Evolutionary conservation across 2,329 filamentous ascomycete species (phyloP), one percentile per base, ranked within the genome.

Genomic region (Pseudogymnoascus sp.): DNA sequence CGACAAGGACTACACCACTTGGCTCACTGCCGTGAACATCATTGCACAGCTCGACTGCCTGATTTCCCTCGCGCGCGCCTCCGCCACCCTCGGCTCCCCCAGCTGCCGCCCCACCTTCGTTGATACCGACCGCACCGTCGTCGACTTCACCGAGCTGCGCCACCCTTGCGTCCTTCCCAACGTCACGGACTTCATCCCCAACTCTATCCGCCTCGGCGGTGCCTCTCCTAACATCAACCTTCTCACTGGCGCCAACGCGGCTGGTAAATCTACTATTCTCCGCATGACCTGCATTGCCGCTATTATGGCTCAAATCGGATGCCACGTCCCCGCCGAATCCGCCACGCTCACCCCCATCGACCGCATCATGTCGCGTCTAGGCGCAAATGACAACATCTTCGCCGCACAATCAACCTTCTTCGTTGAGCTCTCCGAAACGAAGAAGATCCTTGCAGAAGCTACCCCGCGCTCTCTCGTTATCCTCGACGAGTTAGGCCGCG

Each of bases 321-420:
- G 93, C 74, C 89, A 96, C 68, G 85, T 99, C 1, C 94, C 94
- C 1, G 92, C 91, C 63, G 80, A 82, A 15, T 90, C 87, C 2
- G 94, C 94, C 1, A 86, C 82, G 2, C 81, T 99, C 48, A 97
- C 93, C 0, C 93, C 94, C 0, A 86, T 96, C 2, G 94, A 99
- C 73, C 90, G 94, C 61, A 97, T 99, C 79, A 99, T 99, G 94
- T 97, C 93, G 8, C 90, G 94, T 52, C 85, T 99, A 0, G 94
- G 94, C 8, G 94, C 94, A 58, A 96, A 97, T 71, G 94, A 99
- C 83, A 97, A 97, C 75, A 99, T 99, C 69, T 97, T 99, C 72
- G 94, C 93, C 1, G 90, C 93, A 0, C 94, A 99, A 74, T 96
- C 90, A 12, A 99, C 94, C 2, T 99, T 99, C 80, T 97, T 99